Evolutionary conservation across 331 rosid species (phyloP).

Genomic region (Phaseolus coccineus): DNA sequence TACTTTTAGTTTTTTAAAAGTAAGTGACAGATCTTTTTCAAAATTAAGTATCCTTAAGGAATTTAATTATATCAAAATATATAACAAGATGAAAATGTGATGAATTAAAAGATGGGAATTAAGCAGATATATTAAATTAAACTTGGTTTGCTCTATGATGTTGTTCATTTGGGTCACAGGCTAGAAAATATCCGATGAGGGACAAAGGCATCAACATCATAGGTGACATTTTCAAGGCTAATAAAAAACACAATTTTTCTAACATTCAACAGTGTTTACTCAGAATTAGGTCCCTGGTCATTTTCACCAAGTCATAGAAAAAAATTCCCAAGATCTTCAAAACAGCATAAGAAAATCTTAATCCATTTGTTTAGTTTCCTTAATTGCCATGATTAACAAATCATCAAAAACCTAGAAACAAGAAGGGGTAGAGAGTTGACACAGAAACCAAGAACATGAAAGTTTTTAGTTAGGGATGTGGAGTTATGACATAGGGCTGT

Average conservation of each 20-base stretch:
- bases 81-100: neutral
- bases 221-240: slow-evolving; percentile 44
- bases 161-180: slow-evolving; percentile 16
- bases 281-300: slow-evolving; percentile 49
- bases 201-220: slow-evolving; percentile 16
- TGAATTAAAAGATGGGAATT: neutral
- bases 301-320: slow-evolving; percentile 35
- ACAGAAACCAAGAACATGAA: slow-evolving; percentile 19
- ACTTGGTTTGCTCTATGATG: neutral
- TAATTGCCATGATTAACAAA: slow-evolving; percentile 1
- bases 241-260: slow-evolving; percentile 36
- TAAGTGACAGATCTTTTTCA: too few species aligned
- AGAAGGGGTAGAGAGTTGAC: neutral
- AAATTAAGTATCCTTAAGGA: neutral
- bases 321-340: slow-evolving; percentile 22
- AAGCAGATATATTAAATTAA: neutral
- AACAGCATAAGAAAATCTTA: slow-evolving; percentile 9
- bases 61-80: neutral
- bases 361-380: neutral
- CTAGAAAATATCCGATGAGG: slow-evolving; percentile 11
- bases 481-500: slow-evolving; percentile 40
- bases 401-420: neutral
- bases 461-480: slow-evolving; percentile 43
- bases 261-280: slow-evolving; percentile 24
- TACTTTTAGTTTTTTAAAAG: too few species aligned